Base-by-base conservation (phyloP, 2,329 filamentous ascomycete genomes). In the Dothistroma septosporum region DNA sequence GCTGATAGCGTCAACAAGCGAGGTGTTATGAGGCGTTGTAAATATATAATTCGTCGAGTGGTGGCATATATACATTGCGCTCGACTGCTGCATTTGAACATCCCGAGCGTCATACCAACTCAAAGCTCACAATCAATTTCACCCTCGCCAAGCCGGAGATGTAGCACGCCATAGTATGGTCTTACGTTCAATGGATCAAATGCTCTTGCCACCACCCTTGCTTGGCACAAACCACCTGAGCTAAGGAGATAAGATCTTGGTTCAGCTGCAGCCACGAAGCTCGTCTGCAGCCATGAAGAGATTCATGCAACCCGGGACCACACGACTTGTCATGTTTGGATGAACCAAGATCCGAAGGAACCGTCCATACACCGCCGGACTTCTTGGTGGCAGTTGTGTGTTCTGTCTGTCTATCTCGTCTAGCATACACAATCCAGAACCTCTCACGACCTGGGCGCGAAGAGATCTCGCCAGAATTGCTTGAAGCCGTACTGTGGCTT, bases 391-490 rank as follows among this genome's bases (percentile, higher is more conserved):
- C 46, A 10, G 28, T 31, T 5, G 16, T 21, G 12, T 21, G 11
- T 50, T 19, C 47, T 50, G 21, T 24, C 41, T 55, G 37, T 48
- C 46, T 48, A 48, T 48, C 37, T 8, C 16, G 31, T 14, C 33
- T 35, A 52, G 32, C 47, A 32, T 32, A 11, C 55, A 10, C 16
- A 19, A 19, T 44, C 41, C 22, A 55, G 10, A 44, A 41, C 19
- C 2, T 11, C 22, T 55, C 37, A 66, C 11, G 50, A 54, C 53
- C 61, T 66, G 14, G 61, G 53, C 69, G 71, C 68, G 69, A 85
- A 96, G 11, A 96, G 72, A 76, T 97, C 93, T 69, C 84, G 85
- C 92, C 91, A 97, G 77, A 96, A 90, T 74, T 97, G 86, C 72
- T 84, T 89, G 64, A 97, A 86, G 7, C 94, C 93, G 76, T 97